Evolutionary conservation across 495 filamentous ascomycete species (phyloP), one percentile per base, ranked within the genome.

Genomic region (Trichoderma erinaceum): DNA sequence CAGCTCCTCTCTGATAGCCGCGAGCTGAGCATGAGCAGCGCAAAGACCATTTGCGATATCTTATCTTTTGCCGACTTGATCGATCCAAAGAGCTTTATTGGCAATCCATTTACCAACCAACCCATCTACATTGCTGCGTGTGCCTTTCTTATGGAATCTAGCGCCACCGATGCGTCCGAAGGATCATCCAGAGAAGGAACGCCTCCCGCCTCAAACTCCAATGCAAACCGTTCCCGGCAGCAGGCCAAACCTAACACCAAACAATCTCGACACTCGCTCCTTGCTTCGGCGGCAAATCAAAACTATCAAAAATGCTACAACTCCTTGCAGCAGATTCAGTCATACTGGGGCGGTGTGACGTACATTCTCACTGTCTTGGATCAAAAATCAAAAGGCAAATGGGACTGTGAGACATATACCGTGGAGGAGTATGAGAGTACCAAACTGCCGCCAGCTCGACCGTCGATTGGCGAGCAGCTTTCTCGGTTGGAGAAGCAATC

Each of bases 111-210:
- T 68, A 96, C 90, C 2, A 92, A 89, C 38, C 92, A 96, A 76
- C 92, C 92, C 13, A 92, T 96, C 73, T 96, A 93, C 73, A 92
- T 96, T 71, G 91, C 91, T 4, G 92, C 90, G 8, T 93, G 91
- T 73, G 91, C 91, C 6, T 96, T 96, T 70, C 78, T 96, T 18
- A 89, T 91, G 82, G 91, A 96, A 71, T 89, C 89, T 18, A 86
- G 79, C n/a, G 82, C 88, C 63, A 86, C 87, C 50, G 52, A 43
- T 46, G 76, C 80, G 10, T 87, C 86, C 18, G 80, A 85, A 25
- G 82, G 85, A 1, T 75, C 84, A 12, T 88, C 87, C 7, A 79
- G 84, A 67, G 81, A 81, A 44, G 63, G 70, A n/a, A 82, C 80
- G 7, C 83, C 83, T 23, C 73, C 78, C 0, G 70, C 74, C 1